Evolutionary conservation across 2,329 filamentous ascomycete genomes (phyloP).

Genomic region (Pseudodiploospora longispora): DNA sequence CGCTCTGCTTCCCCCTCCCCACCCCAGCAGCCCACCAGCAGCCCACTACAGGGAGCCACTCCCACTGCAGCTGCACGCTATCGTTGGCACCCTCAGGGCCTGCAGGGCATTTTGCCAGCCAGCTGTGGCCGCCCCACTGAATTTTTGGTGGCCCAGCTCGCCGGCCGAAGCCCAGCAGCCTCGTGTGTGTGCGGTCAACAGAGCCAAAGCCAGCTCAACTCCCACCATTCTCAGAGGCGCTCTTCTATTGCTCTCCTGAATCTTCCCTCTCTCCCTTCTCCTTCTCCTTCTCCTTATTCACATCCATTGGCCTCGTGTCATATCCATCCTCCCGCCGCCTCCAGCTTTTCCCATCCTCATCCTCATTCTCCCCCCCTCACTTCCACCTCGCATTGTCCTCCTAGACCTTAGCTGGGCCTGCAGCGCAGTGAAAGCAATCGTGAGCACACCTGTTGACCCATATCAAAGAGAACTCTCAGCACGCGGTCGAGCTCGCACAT

Average conservation of each 20-base stretch:
- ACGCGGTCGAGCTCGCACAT: conserved; percentile 9
- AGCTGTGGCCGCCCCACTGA: conserved; percentile 1
- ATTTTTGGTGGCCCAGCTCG: neutral
- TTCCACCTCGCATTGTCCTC: conserved; percentile 5
- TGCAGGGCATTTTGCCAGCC: conserved; percentile 1
- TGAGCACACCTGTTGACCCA: conserved; percentile 14
- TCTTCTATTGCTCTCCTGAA: conserved; percentile 6
- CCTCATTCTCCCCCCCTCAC: conserved; percentile 1
- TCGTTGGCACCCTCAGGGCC: conserved; percentile 3
- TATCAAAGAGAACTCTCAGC: conserved; percentile 13
- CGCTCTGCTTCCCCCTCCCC: neutral
- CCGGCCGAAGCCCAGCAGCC: too few relatives aligned
- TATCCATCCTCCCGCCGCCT: too few relatives aligned
- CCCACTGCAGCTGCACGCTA: conserved; percentile 6
- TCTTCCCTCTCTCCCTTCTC: conserved; percentile 5
- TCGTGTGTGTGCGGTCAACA: too few relatives aligned
- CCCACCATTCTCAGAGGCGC: neutral
- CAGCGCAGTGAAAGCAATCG: neutral
- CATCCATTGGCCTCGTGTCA: neutral
- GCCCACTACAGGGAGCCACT: neutral
- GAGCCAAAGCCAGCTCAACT: too few relatives aligned
- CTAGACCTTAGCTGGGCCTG: neutral
- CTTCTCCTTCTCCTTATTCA: conserved; percentile 6
- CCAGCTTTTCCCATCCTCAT: neutral
- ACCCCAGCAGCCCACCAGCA: neutral